Evolutionary conservation across 441 rosid species (phyloP).

Genomic region (Manihot esculenta): DNA sequence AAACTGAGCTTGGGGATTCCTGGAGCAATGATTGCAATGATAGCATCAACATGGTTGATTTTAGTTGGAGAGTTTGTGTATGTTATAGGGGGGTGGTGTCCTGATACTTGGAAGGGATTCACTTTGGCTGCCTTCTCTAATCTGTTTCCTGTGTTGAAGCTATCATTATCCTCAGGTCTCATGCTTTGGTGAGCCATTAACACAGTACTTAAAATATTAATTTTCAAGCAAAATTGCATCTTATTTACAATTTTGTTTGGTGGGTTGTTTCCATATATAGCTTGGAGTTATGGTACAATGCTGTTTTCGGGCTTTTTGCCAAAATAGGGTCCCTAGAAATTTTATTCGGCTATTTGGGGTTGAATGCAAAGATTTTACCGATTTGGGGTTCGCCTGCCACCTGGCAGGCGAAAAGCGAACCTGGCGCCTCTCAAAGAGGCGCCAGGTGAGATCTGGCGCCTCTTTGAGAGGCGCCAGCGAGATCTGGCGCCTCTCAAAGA

Average conservation of each 20-base stretch:
- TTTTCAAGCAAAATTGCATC: too few relatives aligned
- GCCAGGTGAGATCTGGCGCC: too few relatives aligned
- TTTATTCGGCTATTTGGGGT: too few relatives aligned
- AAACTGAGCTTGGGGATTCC: constrained; percentile 34
- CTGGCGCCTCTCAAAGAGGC: too few relatives aligned
- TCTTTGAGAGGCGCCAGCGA: too few relatives aligned
- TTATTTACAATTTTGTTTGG: neutral
- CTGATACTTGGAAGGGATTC: constrained; percentile 48
- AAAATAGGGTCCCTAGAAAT: too few relatives aligned
- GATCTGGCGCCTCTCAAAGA: too few relatives aligned
- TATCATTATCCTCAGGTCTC: constrained; percentile 51
- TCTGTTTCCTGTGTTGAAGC: constrained; percentile 42
- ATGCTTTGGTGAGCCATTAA: constrained; percentile 45
- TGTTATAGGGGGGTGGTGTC: constrained; percentile 50
- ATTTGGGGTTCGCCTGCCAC: too few relatives aligned
- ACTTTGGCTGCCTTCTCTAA: constrained; percentile 37
- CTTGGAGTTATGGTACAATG: constrained; percentile 59
- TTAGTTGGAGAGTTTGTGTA: constrained; percentile 34
- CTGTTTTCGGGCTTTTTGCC: constrained; percentile 49
- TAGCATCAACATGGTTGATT: constrained; percentile 29
- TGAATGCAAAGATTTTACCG: too few relatives aligned
- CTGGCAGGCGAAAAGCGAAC: too few relatives aligned
- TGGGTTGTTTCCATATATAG: constrained; percentile 23
- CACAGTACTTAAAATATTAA: too few relatives aligned
- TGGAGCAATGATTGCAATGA: constrained; percentile 48